Evolutionary conservation across 2,329 filamentous ascomycete genomes (phyloP).

Genomic region (Annulohypoxylon truncatum): DNA sequence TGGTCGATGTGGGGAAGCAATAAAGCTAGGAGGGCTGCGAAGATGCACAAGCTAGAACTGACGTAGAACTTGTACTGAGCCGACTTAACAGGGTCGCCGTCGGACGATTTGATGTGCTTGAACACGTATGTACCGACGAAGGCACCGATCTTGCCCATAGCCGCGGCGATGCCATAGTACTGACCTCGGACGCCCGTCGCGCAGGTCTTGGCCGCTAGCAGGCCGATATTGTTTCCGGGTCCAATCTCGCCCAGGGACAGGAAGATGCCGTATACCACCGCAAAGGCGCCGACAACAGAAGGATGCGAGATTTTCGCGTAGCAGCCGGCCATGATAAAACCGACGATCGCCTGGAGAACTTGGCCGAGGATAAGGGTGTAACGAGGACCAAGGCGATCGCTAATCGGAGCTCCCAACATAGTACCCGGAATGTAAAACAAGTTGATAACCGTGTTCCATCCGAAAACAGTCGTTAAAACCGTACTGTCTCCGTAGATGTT

Average conservation of each 20-base stretch:
- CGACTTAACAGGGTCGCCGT: constrained; percentile 64
- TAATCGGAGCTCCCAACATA: constrained; percentile 78
- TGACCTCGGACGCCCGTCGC: constrained; percentile 86
- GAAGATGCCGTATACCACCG: constrained; percentile 84
- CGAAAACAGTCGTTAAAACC: constrained; percentile 81
- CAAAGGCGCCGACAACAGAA: constrained; percentile 77
- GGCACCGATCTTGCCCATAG: constrained; percentile 80
- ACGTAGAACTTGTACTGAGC: constrained; percentile 94
- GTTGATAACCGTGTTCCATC: constrained; percentile 90
- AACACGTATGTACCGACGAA: constrained; percentile 90
- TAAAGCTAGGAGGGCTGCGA: constrained; percentile 74
- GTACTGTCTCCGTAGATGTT: constrained; percentile 69
- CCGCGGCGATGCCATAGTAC: constrained; percentile 78
- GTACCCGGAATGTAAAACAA: constrained; percentile 90
- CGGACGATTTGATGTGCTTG: constrained; percentile 74
- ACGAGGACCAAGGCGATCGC: constrained; percentile 82
- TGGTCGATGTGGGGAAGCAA: constrained; percentile 84
- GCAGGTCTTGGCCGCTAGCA: constrained; percentile 87
- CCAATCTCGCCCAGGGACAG: constrained; percentile 82
- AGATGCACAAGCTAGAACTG: constrained; percentile 79
- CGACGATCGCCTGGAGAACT: constrained; percentile 77
- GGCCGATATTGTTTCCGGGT: constrained; percentile 90
- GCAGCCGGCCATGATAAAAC: constrained; percentile 88
- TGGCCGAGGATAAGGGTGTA: constrained; percentile 79
- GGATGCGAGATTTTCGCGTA: constrained; percentile 77